Conservation (phyloP, 176 grass and related monocot genomes). For the Carex myosuroides region DNA sequence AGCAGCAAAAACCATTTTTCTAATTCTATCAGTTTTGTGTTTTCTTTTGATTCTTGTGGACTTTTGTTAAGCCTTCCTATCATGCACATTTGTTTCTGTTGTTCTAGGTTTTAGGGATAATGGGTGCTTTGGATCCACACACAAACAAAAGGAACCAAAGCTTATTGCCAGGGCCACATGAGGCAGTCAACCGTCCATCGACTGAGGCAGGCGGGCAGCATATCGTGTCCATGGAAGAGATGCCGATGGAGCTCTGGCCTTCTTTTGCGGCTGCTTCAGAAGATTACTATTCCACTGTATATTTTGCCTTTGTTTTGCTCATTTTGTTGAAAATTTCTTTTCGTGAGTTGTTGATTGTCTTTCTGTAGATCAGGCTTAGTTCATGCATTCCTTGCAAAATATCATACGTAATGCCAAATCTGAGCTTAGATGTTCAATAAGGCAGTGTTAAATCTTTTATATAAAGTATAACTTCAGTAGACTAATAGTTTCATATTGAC, state of each 20-base stretch:
- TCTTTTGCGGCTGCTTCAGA: slow-evolving; percentile 80
- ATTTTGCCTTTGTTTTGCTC: slow-evolving; percentile 24
- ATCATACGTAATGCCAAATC: not conserved
- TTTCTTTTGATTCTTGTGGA: not conserved
- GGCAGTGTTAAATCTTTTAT: not conserved
- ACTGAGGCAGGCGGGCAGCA: slow-evolving; percentile 69
- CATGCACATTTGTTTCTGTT: not conserved
- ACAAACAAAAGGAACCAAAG: slow-evolving; percentile 93
- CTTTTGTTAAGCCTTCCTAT: not conserved
- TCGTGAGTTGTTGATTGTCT: not conserved
- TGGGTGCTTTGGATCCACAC: slow-evolving; percentile 97
- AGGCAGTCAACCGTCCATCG: slow-evolving; percentile 50
- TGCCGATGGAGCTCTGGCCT: slow-evolving; percentile 89
- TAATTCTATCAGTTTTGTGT: not conserved
- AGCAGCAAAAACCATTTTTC: not conserved
- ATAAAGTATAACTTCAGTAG: not conserved
- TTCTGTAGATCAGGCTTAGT: not conserved
- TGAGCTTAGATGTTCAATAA: not conserved
- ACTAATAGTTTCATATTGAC: not conserved
- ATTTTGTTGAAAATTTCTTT: not conserved
- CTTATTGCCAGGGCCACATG: slow-evolving; percentile 70
- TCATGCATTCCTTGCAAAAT: not conserved
- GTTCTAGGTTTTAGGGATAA: slow-evolving; percentile 91
- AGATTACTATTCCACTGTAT: slow-evolving; percentile 96
- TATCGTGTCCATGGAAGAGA: slow-evolving; percentile 97